Evolutionary conservation across 1,139 yeast species (phyloP).

Genomic region (Magnusiomyces suaveolens): DNA sequence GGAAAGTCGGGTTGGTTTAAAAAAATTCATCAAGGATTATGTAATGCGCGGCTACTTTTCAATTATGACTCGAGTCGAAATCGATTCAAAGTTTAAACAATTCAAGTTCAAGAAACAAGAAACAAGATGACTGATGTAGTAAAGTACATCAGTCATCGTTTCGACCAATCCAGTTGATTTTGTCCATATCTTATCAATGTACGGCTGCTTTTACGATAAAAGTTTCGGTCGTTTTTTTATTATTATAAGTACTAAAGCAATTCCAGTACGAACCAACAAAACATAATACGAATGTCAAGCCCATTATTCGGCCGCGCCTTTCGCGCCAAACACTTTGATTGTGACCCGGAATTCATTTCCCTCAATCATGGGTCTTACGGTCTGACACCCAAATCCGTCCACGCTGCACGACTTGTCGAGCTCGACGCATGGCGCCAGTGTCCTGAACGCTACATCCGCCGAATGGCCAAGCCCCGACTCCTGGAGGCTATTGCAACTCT

Average conservation of each 20-base stretch:
- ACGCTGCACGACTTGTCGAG: no score
- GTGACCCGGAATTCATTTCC: conserved; percentile 18
- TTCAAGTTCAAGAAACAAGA: neutral
- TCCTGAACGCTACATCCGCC: conserved; percentile 38
- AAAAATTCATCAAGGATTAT: no score
- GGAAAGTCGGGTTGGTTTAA: no score
- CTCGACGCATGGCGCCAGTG: conserved; percentile 28
- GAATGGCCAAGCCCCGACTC: conserved; percentile 27
- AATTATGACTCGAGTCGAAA: neutral
- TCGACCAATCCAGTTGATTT: no score
- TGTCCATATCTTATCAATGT: no score
- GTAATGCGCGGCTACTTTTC: neutral
- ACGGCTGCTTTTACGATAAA: no score
- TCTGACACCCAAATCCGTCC: conserved; percentile 20
- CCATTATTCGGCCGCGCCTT: conserved; percentile 51
- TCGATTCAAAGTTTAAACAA: neutral
- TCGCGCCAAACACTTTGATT: conserved; percentile 40
- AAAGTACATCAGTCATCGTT: no score
- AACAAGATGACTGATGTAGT: neutral
- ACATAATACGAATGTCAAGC: no score
- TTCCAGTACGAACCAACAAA: no score
- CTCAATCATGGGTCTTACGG: conserved; percentile 26
- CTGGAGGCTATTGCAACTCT: conserved; percentile 30
- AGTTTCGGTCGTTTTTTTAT: no score
- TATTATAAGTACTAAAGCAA: no score